Evolutionary conservation across 2,329 filamentous ascomycete species (phyloP).

Genomic region (Tolypocladium pustulatum): DNA sequence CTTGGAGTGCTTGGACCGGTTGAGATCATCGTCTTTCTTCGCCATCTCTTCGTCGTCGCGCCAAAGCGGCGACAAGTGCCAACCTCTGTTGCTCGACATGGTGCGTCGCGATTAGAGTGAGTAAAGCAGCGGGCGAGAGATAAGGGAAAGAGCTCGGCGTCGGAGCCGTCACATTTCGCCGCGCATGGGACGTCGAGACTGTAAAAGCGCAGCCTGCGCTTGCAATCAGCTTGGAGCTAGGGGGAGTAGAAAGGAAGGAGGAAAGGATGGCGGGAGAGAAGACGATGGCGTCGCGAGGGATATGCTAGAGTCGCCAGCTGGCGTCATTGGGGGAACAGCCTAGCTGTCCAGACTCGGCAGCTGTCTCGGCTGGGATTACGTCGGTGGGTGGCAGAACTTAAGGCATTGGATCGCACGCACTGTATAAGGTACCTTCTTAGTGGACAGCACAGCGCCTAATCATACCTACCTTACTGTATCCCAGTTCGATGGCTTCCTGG

Average conservation of each 20-base stretch:
- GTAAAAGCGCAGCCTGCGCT: not conserved
- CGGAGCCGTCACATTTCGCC: not conserved
- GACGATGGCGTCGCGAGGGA: not conserved
- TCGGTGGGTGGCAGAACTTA: too few species aligned
- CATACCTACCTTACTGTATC: too few species aligned
- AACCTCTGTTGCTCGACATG: slow-evolving; percentile 3
- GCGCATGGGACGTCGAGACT: not conserved
- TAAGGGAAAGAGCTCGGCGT: not conserved
- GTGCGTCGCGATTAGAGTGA: not conserved
- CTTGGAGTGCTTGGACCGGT: slow-evolving; percentile 9
- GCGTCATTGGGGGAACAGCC: not conserved
- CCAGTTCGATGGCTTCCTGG: too few species aligned
- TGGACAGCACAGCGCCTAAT: too few species aligned
- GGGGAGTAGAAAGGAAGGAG: not conserved
- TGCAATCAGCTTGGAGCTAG: not conserved
- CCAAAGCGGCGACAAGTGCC: slow-evolving; percentile 22
- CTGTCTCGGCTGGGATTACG: not conserved
- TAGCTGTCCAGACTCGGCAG: not conserved
- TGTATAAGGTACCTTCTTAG: too few species aligned
- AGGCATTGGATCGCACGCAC: too few species aligned
- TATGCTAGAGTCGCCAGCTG: not conserved
- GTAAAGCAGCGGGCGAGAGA: not conserved
- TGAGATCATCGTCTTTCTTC: slow-evolving; percentile 51
- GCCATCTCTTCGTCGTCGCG: slow-evolving; percentile 43
- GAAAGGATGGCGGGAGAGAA: not conserved